These are phyloP conservation scores for Fusarium xyrophilum DNA, from an alignment of 2,329 filamentous ascomycete species.

Conservation along the genomic window DNA sequence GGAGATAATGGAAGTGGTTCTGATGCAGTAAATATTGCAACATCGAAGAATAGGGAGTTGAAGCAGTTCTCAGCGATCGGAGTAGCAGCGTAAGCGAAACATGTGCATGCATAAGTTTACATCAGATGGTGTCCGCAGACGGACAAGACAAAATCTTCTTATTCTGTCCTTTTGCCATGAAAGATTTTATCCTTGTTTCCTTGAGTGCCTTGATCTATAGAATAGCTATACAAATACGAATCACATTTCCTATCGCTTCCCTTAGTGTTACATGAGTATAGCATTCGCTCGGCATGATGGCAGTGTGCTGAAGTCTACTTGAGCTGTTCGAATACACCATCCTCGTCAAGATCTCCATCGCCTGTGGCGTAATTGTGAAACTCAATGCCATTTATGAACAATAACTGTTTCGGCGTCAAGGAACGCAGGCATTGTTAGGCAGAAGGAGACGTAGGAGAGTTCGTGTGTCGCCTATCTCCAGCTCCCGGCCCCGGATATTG, in stretches of 20 bases:
- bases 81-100: neutral
- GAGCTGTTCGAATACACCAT: neutral
- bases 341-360: neutral
- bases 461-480: neutral
- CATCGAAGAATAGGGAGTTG: too few relatives aligned
- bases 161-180: too few relatives aligned
- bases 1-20: rapidly evolving
- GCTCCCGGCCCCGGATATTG: rapidly evolving
- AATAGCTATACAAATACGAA: neutral
- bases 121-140: neutral
- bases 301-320: rapidly evolving
- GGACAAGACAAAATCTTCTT: too few relatives aligned
- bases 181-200: too few relatives aligned
- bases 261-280: neutral
- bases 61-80: neutral
- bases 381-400: too few relatives aligned
- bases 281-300: neutral
- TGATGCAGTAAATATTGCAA: neutral
- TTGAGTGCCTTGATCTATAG: neutral
- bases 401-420: too few relatives aligned
- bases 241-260: rapidly evolving
- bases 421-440: neutral
- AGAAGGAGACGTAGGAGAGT: neutral
- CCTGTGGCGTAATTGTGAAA: too few relatives aligned
- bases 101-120: rapidly evolving